These are phyloP conservation scores for Sistotremastrum niveocremeum DNA, from an alignment of 768 basidiomycete species.

Conservation along the genomic window DNA sequence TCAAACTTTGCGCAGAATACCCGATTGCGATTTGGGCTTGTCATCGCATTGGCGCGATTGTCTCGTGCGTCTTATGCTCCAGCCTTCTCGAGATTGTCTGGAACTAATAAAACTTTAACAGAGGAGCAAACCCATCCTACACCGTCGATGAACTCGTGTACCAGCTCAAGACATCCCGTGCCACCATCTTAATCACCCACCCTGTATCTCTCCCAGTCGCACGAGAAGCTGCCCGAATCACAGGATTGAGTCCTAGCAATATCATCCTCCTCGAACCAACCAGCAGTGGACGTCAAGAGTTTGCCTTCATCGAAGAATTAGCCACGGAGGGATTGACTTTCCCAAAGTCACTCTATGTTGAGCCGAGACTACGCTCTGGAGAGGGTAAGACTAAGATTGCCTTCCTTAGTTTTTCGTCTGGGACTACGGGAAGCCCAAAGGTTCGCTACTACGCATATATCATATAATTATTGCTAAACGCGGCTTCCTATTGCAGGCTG, in stretches of 20 bases:
- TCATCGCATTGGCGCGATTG: conserved; percentile 41
- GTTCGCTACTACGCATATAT: background rate
- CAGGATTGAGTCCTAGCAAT: conserved; percentile 24
- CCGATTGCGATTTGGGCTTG: conserved; percentile 42
- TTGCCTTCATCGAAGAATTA: conserved; percentile 30
- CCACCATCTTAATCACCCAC: conserved; percentile 21
- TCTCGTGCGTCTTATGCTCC: conserved; percentile 31
- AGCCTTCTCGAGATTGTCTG: background rate
- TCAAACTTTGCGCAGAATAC: conserved; percentile 20
- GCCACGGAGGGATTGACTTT: conserved; percentile 33
- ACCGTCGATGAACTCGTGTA: conserved; percentile 43
- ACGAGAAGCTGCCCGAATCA: too few relatives aligned
- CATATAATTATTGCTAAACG: too few relatives aligned
- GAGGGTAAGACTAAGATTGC: conserved; percentile 62
- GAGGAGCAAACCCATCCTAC: conserved; percentile 50
- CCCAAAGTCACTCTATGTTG: conserved; percentile 25
- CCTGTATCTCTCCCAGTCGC: conserved; percentile 26
- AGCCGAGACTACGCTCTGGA: conserved; percentile 36
- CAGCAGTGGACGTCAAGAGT: conserved; percentile 5
- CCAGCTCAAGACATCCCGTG: conserved; percentile 36
- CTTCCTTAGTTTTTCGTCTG: conserved; percentile 60
- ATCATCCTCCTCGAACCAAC: conserved; percentile 28
- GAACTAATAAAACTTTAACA: conserved; percentile 10
- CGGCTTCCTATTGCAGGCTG: conserved; percentile 21
- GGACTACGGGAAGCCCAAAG: conserved; percentile 65